Base-by-base conservation (phyloP, 208 protist species). In the Trypanosoma melophagium region DNA sequence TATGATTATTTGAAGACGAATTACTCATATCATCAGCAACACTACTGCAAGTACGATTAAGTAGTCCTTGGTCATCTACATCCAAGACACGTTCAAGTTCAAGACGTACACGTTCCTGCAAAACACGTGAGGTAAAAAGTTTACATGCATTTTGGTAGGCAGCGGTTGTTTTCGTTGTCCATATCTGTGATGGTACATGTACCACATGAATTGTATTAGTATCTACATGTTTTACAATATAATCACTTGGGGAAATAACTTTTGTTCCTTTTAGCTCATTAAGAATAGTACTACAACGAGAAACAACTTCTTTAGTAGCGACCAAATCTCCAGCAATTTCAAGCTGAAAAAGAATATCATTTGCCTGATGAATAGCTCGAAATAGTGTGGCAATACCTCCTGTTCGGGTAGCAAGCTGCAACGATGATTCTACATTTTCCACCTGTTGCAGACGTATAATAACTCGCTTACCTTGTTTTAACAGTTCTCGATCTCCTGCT, bases 291-390 rank as follows among this genome's bases (percentile, higher is more conserved):
- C 9, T 53, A 28, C 70, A 65, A 45, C 57, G 47, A 17, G n/a
- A 7, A 4, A 76, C 70, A 44, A 60, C 25, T 17, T 69, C 63
- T 31, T 60, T 52, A 31, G 28, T 67, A 7, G 9, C 38, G 1
- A 51, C 62, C 1, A 59, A 40, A 60, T 83, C 71, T 41, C 79
- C 62, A 9, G 78, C 80, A 49, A 86, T 70, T 7, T 61, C 55
- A 60, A 87, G 74, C 17, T 64, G 55, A 22, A 81, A 49, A 7
- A 94, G 42, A 40, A 90, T 69, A 52, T 89, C 85, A 65, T 94
- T 94, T 31, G 79, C 80, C 1, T 74, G 75, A 25, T 87, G 85
- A 49, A 94, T 72, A 31, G 79, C 72, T 19, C 77, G 79, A 42
- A 94, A 80, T 31, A 87, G 71, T 8, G 77, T 65, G 35, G 75